These are phyloP conservation scores for Salix dunnii DNA, from an alignment of 345 rosid species.

Conservation along the genomic window DNA sequence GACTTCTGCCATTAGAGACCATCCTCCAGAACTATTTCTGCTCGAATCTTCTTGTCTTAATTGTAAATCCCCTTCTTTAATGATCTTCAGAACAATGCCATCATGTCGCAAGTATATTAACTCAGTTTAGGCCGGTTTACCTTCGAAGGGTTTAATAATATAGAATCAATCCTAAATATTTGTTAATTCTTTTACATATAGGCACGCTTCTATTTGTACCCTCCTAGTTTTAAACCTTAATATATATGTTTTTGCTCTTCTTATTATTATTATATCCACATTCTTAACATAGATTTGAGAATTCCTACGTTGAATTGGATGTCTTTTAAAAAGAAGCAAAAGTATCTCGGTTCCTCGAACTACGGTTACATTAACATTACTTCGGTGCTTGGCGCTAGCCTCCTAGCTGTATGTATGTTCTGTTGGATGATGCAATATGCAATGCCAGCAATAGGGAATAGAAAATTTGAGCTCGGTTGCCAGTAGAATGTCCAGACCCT, in stretches of 20 bases:
- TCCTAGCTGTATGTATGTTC: too few species aligned
- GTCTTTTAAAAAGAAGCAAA: too few species aligned
- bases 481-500: too few species aligned
- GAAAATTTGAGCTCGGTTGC: too few species aligned
- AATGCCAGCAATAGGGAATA: too few species aligned
- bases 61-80: conserved; percentile 38
- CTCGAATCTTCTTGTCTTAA: conserved; percentile 26
- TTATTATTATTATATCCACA: too few species aligned
- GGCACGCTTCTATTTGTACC: neutral
- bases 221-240: neutral
- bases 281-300: too few species aligned
- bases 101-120: conserved; percentile 7
- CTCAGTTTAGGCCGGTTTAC: conserved; percentile 9
- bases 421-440: too few species aligned
- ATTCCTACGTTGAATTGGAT: too few species aligned
- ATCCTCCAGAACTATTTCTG: neutral
- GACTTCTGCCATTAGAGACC: neutral
- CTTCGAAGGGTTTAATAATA: neutral
- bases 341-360: too few species aligned
- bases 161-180: conserved; percentile 14
- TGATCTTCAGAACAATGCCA: conserved; percentile 1
- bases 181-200: conserved; percentile 34
- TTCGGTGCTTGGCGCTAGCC: too few species aligned
- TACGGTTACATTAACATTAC: too few species aligned
- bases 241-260: neutral